phyloP scores from a whole-genome alignment of 495 filamentous ascomycete species.

The Saxophila tyrrhenica region DNA sequence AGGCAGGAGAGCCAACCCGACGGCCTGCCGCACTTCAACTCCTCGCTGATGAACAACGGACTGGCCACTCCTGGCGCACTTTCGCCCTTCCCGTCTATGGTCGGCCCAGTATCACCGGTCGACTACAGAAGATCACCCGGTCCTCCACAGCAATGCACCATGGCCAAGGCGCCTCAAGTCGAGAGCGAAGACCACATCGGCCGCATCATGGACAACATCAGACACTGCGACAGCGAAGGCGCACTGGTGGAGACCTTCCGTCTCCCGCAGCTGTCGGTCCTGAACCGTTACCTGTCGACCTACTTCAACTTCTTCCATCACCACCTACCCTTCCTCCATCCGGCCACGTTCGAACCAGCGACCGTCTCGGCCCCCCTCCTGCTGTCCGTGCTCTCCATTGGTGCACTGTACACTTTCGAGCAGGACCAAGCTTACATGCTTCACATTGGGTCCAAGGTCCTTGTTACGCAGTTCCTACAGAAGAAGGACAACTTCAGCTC shows the following conservation, averaged over 20 bases:
- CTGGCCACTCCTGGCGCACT: slow-evolving; percentile 69
- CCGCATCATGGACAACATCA: slow-evolving; percentile 75
- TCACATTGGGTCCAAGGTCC: slow-evolving; percentile 94
- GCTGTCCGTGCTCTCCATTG: slow-evolving; percentile 87
- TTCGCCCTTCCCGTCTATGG: slow-evolving; percentile 66
- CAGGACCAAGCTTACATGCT: slow-evolving; percentile 91
- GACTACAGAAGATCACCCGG: slow-evolving; percentile 59
- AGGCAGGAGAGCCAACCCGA: slow-evolving; percentile 49
- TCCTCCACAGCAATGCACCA: slow-evolving; percentile 34
- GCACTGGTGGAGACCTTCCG: slow-evolving; percentile 84
- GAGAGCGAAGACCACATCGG: slow-evolving; percentile 68
- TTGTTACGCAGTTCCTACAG: slow-evolving; percentile 92
- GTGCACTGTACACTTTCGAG: slow-evolving; percentile 92
- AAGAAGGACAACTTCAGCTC: slow-evolving; percentile 98
- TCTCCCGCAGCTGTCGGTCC: slow-evolving; percentile 58
- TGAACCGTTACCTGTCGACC: slow-evolving; percentile 85
- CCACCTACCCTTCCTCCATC: slow-evolving; percentile 91
- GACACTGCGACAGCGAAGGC: slow-evolving; percentile 61
- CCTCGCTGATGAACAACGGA: slow-evolving; percentile 56
- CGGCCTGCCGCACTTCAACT: slow-evolving; percentile 54
- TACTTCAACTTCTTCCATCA: slow-evolving; percentile 98
- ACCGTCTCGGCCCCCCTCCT: slow-evolving; percentile 68
- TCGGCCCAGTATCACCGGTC: slow-evolving; percentile 58
- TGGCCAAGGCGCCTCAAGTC: slow-evolving; percentile 37
- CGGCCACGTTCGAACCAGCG: slow-evolving; percentile 76